Percentiles rank a stretch among this genome's conserved stretches.
Conservation (phyloP, 2,329 filamentous ascomycete species). For the Pseudogymnoascus sp. region DNA sequence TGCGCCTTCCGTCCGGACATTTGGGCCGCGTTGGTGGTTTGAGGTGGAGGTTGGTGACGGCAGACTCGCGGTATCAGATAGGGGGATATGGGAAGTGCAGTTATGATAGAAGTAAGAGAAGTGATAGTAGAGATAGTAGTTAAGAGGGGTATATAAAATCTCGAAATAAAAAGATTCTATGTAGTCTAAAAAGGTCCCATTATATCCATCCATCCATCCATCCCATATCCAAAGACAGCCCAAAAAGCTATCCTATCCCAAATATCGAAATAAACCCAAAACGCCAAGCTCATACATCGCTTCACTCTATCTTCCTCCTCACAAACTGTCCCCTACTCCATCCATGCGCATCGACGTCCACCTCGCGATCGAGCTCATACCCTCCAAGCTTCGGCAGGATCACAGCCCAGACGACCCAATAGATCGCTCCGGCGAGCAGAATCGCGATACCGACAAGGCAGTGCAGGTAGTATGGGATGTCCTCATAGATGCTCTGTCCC, state of each 20-base stretch:
- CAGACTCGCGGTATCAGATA: not conserved
- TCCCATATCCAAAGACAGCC: not conserved
- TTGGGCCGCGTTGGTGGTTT: not conserved
- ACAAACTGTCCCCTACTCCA: conserved; percentile 54
- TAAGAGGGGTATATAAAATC: conserved; percentile 4
- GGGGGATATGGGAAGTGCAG: too few relatives aligned
- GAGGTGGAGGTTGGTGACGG: too few relatives aligned
- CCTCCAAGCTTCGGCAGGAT: conserved; percentile 44
- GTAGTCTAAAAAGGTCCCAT: not conserved
- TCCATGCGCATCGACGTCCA: conserved; percentile 50
- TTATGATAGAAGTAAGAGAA: not conserved
- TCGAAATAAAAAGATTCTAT: not conserved
- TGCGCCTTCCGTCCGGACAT: not conserved
- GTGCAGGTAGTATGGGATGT: conserved; percentile 51
- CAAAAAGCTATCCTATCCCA: not conserved
- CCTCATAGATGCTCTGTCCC: conserved; percentile 46
- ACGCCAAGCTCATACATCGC: not conserved
- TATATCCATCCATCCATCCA: not conserved
- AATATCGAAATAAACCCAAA: not conserved
- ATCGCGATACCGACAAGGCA: conserved; percentile 51
- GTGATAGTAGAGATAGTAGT: not conserved
- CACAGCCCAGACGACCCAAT: conserved; percentile 50
- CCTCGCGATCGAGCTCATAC: conserved; percentile 51
- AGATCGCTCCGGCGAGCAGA: conserved; percentile 44
- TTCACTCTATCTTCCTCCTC: conserved; percentile 12